These are phyloP conservation scores for Pseudonectria foliicola DNA, from an alignment of 2,329 filamentous ascomycete species.

Conservation along the genomic window DNA sequence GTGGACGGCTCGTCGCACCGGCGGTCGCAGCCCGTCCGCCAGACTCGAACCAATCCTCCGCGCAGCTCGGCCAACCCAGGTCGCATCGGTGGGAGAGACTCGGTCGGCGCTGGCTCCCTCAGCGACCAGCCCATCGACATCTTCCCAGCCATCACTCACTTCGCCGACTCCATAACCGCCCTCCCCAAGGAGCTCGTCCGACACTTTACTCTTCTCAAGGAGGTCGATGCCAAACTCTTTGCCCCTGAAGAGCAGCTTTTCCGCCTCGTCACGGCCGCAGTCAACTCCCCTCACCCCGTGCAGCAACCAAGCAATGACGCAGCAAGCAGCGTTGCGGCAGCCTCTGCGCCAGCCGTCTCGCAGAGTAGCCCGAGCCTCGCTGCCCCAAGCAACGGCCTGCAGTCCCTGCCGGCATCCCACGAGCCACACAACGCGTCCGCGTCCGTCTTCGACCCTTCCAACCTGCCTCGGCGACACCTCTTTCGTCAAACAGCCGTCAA, in stretches of 20 bases:
- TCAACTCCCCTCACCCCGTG: slow-evolving; percentile 43
- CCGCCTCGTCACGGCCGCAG: slow-evolving; percentile 61
- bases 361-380: slow-evolving; percentile 41
- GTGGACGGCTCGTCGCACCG: slow-evolving; percentile 42
- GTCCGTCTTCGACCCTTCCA: slow-evolving; percentile 46
- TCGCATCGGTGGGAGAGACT: slow-evolving; percentile 39
- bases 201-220: slow-evolving; percentile 92
- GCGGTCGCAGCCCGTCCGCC: slow-evolving; percentile 56
- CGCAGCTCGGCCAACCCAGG: slow-evolving; percentile 44
- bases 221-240: slow-evolving; percentile 96
- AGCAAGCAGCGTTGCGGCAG: slow-evolving; percentile 33
- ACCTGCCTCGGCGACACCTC: slow-evolving; percentile 61
- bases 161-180: slow-evolving; percentile 86
- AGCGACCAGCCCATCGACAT: slow-evolving; percentile 58
- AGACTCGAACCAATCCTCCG: slow-evolving; percentile 58
- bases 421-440: slow-evolving; percentile 36
- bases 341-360: slow-evolving; percentile 41
- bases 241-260: slow-evolving; percentile 77
- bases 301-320: slow-evolving; percentile 38
- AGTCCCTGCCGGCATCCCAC: slow-evolving; percentile 34
- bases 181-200: slow-evolving; percentile 91
- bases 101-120: slow-evolving; percentile 35
- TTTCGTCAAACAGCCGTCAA: slow-evolving; percentile 73
- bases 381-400: slow-evolving; percentile 28
- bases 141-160: slow-evolving; percentile 62